These are phyloP conservation scores for Rhizoctonia solani DNA, from an alignment of 1,284 basidiomycete genomes.

Conservation along the genomic window DNA sequence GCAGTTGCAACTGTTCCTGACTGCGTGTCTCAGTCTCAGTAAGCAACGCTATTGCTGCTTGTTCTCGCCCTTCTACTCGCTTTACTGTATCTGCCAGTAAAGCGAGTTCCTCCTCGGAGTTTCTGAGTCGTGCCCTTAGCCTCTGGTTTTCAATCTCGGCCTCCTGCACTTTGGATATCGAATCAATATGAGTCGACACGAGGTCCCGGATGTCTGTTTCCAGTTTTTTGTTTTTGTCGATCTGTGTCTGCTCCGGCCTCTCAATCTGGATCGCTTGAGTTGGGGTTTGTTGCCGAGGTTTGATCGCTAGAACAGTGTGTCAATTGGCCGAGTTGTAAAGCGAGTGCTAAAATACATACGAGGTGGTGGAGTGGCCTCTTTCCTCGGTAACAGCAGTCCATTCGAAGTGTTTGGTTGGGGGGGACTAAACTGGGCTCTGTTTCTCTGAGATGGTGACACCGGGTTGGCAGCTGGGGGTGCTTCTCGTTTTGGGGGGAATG, in stretches of 20 bases:
- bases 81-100: conserved; percentile 9
- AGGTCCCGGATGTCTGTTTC: conserved; percentile 16
- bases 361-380: neutral
- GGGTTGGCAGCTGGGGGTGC: conserved; percentile 7
- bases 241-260: neutral
- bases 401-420: neutral
- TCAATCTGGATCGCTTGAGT: neutral
- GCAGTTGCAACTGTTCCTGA: neutral
- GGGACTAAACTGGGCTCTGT: neutral
- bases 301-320: neutral
- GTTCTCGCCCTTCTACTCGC: conserved; percentile 8
- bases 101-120: conserved; percentile 1
- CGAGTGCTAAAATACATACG: neutral
- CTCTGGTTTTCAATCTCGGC: conserved; percentile 9
- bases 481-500: conserved; percentile 27
- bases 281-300: neutral
- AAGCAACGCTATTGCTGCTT: conserved; percentile 2
- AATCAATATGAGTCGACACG: conserved; percentile 18
- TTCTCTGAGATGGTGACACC: neutral
- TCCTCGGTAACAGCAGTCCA: neutral
- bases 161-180: neutral
- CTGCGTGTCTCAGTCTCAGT: conserved; percentile 7
- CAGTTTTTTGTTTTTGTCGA: conserved; percentile 7
- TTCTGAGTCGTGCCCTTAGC: neutral
- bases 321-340: neutral